These are phyloP conservation scores for Albatrellus sp. DNA, from an alignment of 1,284 basidiomycete genomes.

Conservation along the genomic window DNA sequence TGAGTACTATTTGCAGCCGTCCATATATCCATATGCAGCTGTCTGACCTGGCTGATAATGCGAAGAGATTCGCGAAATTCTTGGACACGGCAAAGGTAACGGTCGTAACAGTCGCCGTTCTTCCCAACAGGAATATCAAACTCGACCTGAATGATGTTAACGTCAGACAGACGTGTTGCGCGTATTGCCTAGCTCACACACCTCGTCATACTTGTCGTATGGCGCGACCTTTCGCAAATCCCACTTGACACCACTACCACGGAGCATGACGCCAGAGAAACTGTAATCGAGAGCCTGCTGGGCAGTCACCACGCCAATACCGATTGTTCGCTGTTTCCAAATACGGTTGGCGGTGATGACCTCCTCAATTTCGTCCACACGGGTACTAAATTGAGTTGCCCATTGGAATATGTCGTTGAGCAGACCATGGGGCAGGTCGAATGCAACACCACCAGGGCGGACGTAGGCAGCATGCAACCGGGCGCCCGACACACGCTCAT, in stretches of 20 bases:
- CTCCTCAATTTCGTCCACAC: conserved; percentile 97
- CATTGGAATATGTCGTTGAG: conserved; percentile 97
- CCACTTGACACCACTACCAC: conserved; percentile 92
- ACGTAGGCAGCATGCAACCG: conserved; percentile 98
- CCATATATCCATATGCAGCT: neutral
- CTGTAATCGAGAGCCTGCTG: conserved; percentile 89
- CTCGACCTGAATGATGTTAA: conserved; percentile 52
- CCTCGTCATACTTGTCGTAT: conserved; percentile 96
- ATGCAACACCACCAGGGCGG: conserved; percentile 95
- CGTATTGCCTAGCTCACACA: conserved; percentile 16
- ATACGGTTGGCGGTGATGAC: conserved; percentile 96
- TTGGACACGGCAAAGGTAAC: conserved; percentile 94
- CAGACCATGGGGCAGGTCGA: conserved; percentile 92
- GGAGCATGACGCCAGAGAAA: conserved; percentile 95
- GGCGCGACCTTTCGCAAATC: conserved; percentile 87
- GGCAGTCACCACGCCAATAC: conserved; percentile 84
- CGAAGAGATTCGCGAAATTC: conserved; percentile 93
- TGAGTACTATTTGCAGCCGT: neutral
- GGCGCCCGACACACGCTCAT: conserved; percentile 97
- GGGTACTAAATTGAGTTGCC: conserved; percentile 87
- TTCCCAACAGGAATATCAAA: conserved; percentile 95
- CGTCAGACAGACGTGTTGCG: neutral
- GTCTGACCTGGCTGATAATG: conserved; percentile 70
- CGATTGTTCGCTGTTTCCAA: conserved; percentile 93
- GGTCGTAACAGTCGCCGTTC: conserved; percentile 96